Conservation (phyloP, 768 basidiomycete genomes). For the Ramaria sp. region DNA sequence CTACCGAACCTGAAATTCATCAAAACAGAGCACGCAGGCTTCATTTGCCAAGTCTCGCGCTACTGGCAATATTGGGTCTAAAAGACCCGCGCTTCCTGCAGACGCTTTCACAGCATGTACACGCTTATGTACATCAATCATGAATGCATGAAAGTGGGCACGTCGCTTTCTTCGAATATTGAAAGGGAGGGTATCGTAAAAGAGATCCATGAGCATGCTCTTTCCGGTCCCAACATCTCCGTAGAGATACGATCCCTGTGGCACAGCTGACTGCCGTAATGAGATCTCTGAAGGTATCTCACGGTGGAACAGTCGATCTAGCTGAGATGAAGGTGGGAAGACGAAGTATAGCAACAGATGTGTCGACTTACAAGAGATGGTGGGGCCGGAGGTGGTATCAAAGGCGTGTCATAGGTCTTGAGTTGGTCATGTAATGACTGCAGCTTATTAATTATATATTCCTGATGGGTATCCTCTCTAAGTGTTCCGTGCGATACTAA, state of each 20-base stretch:
- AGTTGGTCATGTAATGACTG: constrained; percentile 72
- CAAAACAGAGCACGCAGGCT: constrained; percentile 84
- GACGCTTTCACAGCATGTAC: constrained; percentile 71
- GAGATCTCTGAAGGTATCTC: constrained; percentile 12
- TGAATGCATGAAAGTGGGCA: constrained; percentile 98
- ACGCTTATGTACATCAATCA: constrained; percentile 97
- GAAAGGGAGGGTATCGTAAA: constrained; percentile 72
- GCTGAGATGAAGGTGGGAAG: constrained; percentile 10
- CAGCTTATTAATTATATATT: constrained; percentile 70
- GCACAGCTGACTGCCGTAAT: constrained; percentile 34
- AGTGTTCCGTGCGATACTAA: constrained; percentile 45
- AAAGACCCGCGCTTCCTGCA: constrained; percentile 48
- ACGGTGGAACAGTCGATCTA: constrained; percentile 22
- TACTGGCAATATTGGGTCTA: constrained; percentile 81
- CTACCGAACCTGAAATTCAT: constrained; percentile 84
- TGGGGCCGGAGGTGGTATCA: constrained; percentile 30
- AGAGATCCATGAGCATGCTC: constrained; percentile 98
- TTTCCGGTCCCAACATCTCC: constrained; percentile 97
- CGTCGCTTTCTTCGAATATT: constrained; percentile 64
- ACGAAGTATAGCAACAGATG: constrained; percentile 8
- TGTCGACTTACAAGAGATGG: constrained; percentile 23
- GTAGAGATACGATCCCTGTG: constrained; percentile 88
- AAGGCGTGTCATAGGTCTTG: constrained; percentile 57
- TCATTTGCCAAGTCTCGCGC: constrained; percentile 80
- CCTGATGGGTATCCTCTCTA: constrained; percentile 74